These are phyloP conservation scores for Eucalyptus lansdowneana DNA, from an alignment of 345 rosid genomes.

Conservation along the genomic window DNA sequence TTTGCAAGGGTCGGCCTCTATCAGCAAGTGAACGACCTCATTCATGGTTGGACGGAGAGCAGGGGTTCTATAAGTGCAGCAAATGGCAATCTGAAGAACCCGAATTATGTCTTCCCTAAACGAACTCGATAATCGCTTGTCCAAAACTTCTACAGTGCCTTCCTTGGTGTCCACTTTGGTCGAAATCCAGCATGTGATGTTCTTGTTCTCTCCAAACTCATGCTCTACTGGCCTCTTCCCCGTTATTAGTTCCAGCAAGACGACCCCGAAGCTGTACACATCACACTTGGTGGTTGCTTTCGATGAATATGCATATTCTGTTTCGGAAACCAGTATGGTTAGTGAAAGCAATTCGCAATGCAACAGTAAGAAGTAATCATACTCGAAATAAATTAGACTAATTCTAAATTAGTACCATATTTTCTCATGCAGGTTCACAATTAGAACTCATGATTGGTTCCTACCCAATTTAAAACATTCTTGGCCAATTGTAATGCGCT, in stretches of 20 bases:
- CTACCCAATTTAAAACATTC: not conserved
- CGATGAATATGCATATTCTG: conserved; percentile 83
- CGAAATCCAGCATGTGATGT: conserved; percentile 70
- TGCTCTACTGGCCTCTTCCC: conserved; percentile 73
- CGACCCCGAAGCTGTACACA: conserved; percentile 89
- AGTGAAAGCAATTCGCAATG: not conserved
- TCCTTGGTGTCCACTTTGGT: conserved; percentile 62
- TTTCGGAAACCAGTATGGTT: not conserved
- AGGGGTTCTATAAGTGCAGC: conserved; percentile 55
- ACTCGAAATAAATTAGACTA: not conserved
- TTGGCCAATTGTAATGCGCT: not conserved
- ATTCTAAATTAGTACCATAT: not conserved
- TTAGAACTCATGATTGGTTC: not conserved
- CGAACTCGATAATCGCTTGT: conserved; percentile 49
- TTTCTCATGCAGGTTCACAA: not conserved
- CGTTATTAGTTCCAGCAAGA: conserved; percentile 78
- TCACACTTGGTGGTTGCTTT: conserved; percentile 89
- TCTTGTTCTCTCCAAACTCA: conserved; percentile 77
- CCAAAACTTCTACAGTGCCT: conserved; percentile 59
- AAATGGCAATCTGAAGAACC: conserved; percentile 64
- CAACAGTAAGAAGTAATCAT: not conserved
- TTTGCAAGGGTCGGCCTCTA: conserved; percentile 53
- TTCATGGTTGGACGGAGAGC: conserved; percentile 72
- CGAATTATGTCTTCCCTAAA: conserved; percentile 61
- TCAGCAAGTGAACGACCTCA: conserved; percentile 75